Evolutionary conservation across 495 filamentous ascomycete genomes (phyloP).

Genomic region (Annulohypoxylon moriforme): DNA sequence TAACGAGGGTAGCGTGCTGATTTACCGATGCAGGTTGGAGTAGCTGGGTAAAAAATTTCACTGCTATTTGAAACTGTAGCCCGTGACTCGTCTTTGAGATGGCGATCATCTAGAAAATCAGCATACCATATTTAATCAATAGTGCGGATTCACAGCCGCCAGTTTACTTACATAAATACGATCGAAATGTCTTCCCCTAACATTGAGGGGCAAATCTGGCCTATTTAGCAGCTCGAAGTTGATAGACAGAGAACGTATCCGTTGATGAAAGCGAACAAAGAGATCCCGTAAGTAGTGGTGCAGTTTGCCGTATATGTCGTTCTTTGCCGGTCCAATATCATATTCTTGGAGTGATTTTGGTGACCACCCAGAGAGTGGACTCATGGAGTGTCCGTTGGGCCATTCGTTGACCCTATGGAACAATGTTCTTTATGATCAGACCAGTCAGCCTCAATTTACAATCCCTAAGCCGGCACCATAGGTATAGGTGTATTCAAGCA

Average conservation of each 20-base stretch:
- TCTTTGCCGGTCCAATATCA: slow-evolving; percentile 15
- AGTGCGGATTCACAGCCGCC: neutral
- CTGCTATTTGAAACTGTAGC: neutral
- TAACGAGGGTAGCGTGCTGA: slow-evolving; percentile 41
- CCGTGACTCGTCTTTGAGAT: neutral
- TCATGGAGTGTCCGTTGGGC: slow-evolving; percentile 24
- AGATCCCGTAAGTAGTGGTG: slow-evolving; percentile 39
- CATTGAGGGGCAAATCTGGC: neutral
- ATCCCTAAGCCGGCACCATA: neutral
- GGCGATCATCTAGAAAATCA: neutral
- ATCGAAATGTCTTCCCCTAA: slow-evolving; percentile 17
- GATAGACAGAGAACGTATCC: neutral
- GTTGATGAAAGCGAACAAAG: slow-evolving; percentile 27
- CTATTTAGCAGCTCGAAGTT: slow-evolving; percentile 2
- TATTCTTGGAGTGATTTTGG: slow-evolving; percentile 32
- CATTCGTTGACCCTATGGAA: slow-evolving; percentile 24
- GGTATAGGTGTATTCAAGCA: neutral
- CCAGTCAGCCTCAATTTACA: neutral
- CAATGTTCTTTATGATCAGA: slow-evolving; percentile 11
- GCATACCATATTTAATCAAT: neutral
- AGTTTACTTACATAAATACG: slow-evolving; percentile 36
- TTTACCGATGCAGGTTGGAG: slow-evolving; percentile 26
- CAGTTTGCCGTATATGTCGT: slow-evolving; percentile 51
- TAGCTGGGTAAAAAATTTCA: neutral
- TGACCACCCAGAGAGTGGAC: slow-evolving; percentile 35